These are phyloP conservation scores for Ilyonectria mors-panacis DNA, from an alignment of 2,329 filamentous ascomycete genomes.

Conservation along the genomic window DNA sequence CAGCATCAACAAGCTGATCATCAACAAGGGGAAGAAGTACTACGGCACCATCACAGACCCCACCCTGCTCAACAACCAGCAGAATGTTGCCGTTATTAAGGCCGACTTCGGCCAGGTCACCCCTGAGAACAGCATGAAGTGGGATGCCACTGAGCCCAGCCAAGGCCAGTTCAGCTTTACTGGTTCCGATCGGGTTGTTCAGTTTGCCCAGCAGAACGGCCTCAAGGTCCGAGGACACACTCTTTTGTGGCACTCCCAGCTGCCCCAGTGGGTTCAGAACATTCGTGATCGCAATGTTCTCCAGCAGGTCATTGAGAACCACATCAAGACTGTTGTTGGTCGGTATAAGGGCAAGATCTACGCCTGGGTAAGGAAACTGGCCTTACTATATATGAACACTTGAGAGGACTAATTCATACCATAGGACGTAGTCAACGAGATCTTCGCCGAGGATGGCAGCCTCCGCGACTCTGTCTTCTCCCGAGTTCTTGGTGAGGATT, in stretches of 20 bases:
- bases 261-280: slow-evolving; percentile 71
- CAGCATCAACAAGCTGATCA: slow-evolving; percentile 15
- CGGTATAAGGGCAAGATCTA: slow-evolving; percentile 77
- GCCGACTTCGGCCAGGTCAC: slow-evolving; percentile 77
- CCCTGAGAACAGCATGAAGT: slow-evolving; percentile 80
- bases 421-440: slow-evolving; percentile 74
- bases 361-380: slow-evolving; percentile 60
- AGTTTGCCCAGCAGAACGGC: slow-evolving; percentile 70
- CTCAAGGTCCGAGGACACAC: slow-evolving; percentile 77
- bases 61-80: slow-evolving; percentile 62
- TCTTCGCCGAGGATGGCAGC: slow-evolving; percentile 73
- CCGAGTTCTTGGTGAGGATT: slow-evolving; percentile 78
- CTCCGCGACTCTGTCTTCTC: slow-evolving; percentile 76
- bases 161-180: slow-evolving; percentile 69
- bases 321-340: slow-evolving; percentile 70
- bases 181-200: slow-evolving; percentile 72
- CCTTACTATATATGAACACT: too few species aligned
- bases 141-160: slow-evolving; percentile 68
- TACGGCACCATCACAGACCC: slow-evolving; percentile 72
- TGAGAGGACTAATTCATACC: too few species aligned
- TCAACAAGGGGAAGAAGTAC: slow-evolving; percentile 75
- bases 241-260: slow-evolving; percentile 75
- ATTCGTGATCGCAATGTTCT: slow-evolving; percentile 68
- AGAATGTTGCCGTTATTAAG: slow-evolving; percentile 69
- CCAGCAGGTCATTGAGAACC: slow-evolving; percentile 70